phyloP scores from a whole-genome alignment of 1,139 yeast species.

The Geotrichum citri-aurantii region DNA sequence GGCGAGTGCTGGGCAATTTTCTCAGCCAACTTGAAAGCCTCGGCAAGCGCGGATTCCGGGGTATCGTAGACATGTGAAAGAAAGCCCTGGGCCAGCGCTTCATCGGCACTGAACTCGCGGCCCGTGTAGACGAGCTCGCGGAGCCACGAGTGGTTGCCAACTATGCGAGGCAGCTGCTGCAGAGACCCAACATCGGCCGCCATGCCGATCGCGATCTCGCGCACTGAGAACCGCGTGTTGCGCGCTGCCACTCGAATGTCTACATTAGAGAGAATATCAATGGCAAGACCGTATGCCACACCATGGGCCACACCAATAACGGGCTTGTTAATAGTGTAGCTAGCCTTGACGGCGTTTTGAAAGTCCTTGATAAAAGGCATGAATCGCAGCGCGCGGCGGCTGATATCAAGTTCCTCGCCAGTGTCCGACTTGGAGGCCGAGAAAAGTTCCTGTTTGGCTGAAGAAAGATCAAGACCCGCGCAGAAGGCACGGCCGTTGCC shows the following conservation, averaged over 20 bases:
- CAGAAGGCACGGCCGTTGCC: slow-evolving; percentile 55
- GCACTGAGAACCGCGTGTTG: slow-evolving; percentile 53
- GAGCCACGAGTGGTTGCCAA: slow-evolving; percentile 54
- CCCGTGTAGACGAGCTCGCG: slow-evolving; percentile 64
- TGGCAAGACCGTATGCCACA: slow-evolving; percentile 53
- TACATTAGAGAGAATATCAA: slow-evolving; percentile 58
- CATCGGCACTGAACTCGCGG: slow-evolving; percentile 48
- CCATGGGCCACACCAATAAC: slow-evolving; percentile 47
- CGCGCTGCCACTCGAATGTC: slow-evolving; percentile 54
- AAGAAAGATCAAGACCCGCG: slow-evolving; percentile 56
- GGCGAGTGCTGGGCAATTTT: slow-evolving; percentile 45
- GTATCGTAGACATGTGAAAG: slow-evolving; percentile 46
- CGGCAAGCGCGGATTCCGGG: slow-evolving; percentile 46
- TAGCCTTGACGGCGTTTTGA: slow-evolving; percentile 46
- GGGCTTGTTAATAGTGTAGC: slow-evolving; percentile 36
- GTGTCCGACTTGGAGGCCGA: not conserved
- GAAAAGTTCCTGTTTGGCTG: not conserved
- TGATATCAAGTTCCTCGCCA: slow-evolving; percentile 14
- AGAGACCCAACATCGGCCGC: slow-evolving; percentile 77
- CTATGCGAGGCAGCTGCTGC: slow-evolving; percentile 57
- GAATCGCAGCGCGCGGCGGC: slow-evolving; percentile 35
- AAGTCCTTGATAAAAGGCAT: slow-evolving; percentile 43
- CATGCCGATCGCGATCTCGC: slow-evolving; percentile 69
- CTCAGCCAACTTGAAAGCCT: slow-evolving; percentile 49
- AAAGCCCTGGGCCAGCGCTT: slow-evolving; percentile 53